Percentiles rank a stretch among this genome's conserved stretches.
Evolutionary conservation across 331 rosid species (phyloP).

Genomic region (Pyracantha coccinea): DNA sequence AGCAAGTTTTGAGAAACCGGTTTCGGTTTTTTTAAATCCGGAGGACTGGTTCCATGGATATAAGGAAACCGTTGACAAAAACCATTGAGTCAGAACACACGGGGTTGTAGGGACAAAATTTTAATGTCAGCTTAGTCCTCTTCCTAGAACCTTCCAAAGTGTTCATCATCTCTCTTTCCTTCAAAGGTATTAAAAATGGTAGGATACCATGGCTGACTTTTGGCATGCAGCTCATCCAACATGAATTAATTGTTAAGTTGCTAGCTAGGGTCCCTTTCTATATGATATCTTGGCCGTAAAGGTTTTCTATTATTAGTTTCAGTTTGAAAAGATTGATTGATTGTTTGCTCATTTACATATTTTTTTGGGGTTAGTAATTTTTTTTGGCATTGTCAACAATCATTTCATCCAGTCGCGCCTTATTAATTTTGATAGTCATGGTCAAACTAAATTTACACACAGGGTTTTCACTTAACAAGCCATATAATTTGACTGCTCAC

Average conservation of each 20-base stretch:
- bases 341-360: neutral
- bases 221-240: slow-evolving; percentile 16
- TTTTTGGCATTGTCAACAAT: neutral
- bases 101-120: slow-evolving; percentile 25
- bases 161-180: neutral
- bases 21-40: slow-evolving; percentile 23
- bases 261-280: neutral
- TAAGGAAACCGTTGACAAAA: slow-evolving; percentile 42
- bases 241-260: neutral
- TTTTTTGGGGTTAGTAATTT: neutral
- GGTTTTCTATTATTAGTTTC: neutral
- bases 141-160: slow-evolving; percentile 20
- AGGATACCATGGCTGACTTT: slow-evolving; percentile 19
- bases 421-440: neutral
- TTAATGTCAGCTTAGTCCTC: slow-evolving; percentile 18
- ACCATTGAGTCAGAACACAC: slow-evolving; percentile 20
- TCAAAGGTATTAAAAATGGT: neutral
- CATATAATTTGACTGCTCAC: neutral
- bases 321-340: neutral
- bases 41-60: slow-evolving; percentile 11
- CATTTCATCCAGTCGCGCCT: too few species aligned
- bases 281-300: neutral
- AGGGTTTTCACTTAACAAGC: neutral
- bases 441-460: neutral
- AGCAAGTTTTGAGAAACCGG: slow-evolving; percentile 36